These are phyloP conservation scores for Aspergillus japonicus DNA, from an alignment of 2,329 filamentous ascomycete species.

Conservation along the genomic window DNA sequence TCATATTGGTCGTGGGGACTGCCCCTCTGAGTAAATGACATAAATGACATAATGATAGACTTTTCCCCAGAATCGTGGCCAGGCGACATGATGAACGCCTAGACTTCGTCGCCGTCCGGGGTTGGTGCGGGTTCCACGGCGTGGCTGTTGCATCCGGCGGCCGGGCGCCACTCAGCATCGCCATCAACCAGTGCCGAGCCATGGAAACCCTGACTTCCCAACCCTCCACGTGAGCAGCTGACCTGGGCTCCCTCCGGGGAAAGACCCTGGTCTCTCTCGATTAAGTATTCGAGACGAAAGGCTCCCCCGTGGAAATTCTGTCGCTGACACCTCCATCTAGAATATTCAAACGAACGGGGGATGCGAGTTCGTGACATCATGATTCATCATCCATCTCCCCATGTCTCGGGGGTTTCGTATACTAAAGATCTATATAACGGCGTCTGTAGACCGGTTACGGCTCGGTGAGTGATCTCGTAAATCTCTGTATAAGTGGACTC, in stretches of 20 bases:
- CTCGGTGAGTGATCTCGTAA: not conserved
- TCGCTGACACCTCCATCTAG: not conserved
- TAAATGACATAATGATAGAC: conserved; percentile 5
- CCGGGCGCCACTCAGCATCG: not conserved
- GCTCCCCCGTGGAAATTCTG: not conserved
- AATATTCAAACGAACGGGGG: not conserved
- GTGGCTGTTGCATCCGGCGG: not conserved
- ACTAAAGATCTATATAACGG: not conserved
- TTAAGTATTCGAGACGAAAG: not conserved
- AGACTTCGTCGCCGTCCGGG: not conserved
- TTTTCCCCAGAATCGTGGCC: conserved; percentile 5
- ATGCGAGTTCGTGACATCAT: not conserved
- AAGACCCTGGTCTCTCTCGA: not conserved
- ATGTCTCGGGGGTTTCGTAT: not conserved
- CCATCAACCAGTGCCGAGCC: not conserved
- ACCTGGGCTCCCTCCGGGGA: not conserved
- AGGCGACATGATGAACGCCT: not conserved
- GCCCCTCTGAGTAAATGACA: conserved; percentile 6
- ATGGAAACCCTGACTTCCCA: not conserved
- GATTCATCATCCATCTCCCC: not conserved
- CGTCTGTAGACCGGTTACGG: not conserved
- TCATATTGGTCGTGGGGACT: conserved; percentile 1
- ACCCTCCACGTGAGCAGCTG: conserved; percentile 1
- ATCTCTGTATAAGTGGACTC: not conserved
- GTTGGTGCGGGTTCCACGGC: not conserved